Conservation (phyloP, 805 yeast species). For the Teunomyces kruisii region DNA sequence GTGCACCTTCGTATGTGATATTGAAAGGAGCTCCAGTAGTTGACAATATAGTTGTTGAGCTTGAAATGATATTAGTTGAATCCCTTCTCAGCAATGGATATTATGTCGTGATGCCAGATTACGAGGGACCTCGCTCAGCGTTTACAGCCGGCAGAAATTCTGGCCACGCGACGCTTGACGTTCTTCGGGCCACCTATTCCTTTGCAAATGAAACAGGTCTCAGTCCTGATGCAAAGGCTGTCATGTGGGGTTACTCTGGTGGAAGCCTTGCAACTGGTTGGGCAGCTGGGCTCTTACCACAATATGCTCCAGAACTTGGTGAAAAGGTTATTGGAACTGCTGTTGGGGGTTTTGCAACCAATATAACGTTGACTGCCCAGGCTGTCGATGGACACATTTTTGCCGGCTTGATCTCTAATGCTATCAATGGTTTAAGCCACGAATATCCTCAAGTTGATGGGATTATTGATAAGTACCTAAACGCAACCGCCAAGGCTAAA, state of each 20-base stretch:
- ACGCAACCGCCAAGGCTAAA: conserved; percentile 5
- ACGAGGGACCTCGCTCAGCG: conserved; percentile 20
- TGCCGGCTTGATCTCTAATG: conserved; percentile 29
- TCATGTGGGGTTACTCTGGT: conserved; percentile 26
- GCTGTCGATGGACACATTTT: conserved; percentile 23
- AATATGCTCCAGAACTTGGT: conserved; percentile 22
- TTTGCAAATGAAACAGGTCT: conserved; percentile 15
- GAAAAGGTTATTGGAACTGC: conserved; percentile 27
- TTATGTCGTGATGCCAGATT: conserved; percentile 19
- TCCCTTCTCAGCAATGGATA: conserved; percentile 18
- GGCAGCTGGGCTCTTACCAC: conserved; percentile 23
- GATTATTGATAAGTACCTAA: neutral
- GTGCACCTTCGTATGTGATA: conserved; percentile 19
- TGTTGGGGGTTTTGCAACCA: conserved; percentile 35
- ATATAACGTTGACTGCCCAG: conserved; percentile 24
- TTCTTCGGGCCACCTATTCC: conserved; percentile 15
- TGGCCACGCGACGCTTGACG: conserved; percentile 19
- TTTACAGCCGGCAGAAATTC: conserved; percentile 19
- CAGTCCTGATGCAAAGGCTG: conserved; percentile 12
- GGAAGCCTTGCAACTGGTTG: conserved; percentile 25
- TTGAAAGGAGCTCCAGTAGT: conserved; percentile 5
- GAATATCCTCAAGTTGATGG: conserved; percentile 27
- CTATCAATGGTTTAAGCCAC: conserved; percentile 28
- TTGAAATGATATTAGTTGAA: conserved; percentile 15
- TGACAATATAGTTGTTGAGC: conserved; percentile 10